phyloP scores from a whole-genome alignment of 78 protist genomes.

The Isochrysis galbana region DNA sequence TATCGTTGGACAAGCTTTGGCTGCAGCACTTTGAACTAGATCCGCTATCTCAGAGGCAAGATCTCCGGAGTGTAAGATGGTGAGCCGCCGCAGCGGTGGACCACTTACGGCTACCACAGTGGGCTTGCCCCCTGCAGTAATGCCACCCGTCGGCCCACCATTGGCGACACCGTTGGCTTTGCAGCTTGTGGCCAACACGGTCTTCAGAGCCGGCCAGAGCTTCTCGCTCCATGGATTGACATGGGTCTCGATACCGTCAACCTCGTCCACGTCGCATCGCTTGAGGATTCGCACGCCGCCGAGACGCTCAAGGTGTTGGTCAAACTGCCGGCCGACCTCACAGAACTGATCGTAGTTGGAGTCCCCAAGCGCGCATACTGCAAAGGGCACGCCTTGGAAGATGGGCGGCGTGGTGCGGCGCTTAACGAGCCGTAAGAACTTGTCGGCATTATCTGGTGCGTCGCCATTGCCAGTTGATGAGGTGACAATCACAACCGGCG shows the following conservation, averaged over 20 bases:
- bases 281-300: neutral
- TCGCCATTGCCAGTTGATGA: slow-evolving; percentile 17
- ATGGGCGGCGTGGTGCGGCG: neutral
- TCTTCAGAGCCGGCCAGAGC: neutral
- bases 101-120: too few species aligned
- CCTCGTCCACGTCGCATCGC: slow-evolving; percentile 21
- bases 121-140: neutral
- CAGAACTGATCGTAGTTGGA: slow-evolving; percentile 7
- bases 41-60: neutral
- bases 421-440: neutral
- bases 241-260: neutral
- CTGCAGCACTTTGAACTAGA: neutral
- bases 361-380: neutral
- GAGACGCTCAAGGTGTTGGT: neutral
- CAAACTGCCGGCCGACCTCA: neutral
- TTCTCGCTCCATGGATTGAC: neutral
- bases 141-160: neutral
- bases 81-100: neutral
- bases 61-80: neutral
- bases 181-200: neutral
- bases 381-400: neutral
- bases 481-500: neutral
- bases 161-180: neutral
- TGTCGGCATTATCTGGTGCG: slow-evolving; percentile 7
- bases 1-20: neutral